phyloP scores from a whole-genome alignment of 768 basidiomycete species.

The Termitomyces heimii region DNA sequence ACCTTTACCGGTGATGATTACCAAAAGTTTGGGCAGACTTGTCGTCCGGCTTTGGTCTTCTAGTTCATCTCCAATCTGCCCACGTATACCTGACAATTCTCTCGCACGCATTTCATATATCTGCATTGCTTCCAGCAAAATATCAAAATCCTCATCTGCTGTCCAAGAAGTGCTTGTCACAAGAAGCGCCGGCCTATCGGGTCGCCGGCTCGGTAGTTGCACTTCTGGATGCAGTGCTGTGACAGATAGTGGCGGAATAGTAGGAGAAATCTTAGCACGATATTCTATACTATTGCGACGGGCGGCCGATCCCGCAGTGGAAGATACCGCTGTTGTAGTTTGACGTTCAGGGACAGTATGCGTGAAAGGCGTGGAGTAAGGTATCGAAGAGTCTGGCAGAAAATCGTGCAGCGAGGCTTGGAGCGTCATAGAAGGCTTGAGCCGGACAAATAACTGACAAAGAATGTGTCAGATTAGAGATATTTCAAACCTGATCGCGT shows the following conservation, averaged over 20 bases:
- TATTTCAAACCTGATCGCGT: conserved; percentile 7
- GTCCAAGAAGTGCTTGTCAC: conserved; percentile 98
- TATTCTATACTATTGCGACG: conserved; percentile 10
- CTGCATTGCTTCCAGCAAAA: conserved; percentile 71
- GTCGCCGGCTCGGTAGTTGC: conserved; percentile 42
- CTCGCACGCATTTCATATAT: conserved; percentile 60
- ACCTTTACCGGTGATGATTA: conserved; percentile 89
- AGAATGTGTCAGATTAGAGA: background rate
- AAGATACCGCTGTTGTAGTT: conserved; percentile 9
- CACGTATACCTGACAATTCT: conserved; percentile 13
- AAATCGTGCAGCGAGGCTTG: conserved; percentile 37
- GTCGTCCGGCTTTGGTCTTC: conserved; percentile 8
- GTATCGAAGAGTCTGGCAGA: conserved; percentile 43
- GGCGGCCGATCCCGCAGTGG: conserved; percentile 7
- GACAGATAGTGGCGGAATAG: conserved; percentile 20
- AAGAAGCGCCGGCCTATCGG: conserved; percentile 78
- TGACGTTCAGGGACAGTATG: conserved; percentile 25
- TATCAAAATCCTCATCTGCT: conserved; percentile 89
- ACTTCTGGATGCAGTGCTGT: conserved; percentile 26
- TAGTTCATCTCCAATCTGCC: background rate
- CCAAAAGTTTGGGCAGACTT: conserved; percentile 67
- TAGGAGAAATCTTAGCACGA: conserved; percentile 8
- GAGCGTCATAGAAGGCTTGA: conserved; percentile 30
- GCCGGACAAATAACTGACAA: conserved; percentile 44
- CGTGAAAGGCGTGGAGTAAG: conserved; percentile 64